Base-by-base conservation (phyloP, 352 stramenopile genomes). In the Globisporangium spinosum region DNA sequence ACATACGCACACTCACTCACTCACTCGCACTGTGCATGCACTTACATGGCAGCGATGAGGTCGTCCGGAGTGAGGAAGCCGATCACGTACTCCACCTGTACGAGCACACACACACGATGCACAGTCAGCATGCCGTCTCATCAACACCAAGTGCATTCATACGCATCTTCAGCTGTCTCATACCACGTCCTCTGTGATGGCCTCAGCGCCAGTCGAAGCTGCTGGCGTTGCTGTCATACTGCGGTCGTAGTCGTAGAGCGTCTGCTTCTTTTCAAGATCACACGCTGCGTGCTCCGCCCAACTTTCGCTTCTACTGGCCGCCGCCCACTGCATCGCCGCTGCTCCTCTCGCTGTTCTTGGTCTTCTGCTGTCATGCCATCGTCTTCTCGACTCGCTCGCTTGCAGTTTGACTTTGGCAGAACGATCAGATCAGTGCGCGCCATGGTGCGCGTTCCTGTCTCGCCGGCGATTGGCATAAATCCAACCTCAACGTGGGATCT, bases 21-120 rank as follows among this genome's bases (percentile, higher is more conserved):
- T 29, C 2, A 29, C 27, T 29, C 27, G 27, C 29, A 32, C 29
- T 32, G 29, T 32, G 7, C 4, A 32, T 32, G 29, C 15, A 73
- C 79, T 56, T 71, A 90, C 78, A 85, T 80, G 57, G 80, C 78
- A 2, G 68, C 72, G 49, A 78, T 55, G 20, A 90, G 70, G 59
- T 91, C 81, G 38, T 69, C 56, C 2, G 81, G 83, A 29, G 79
- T 75, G 43, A 91, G 71, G 56, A 89, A 91, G 1, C 67, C 70
- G 13, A 78, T 82, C 2, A 91, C 75, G 68, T 77, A 72, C 51
- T 86, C 76, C 58, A 85, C 70, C 77, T 85, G 64, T 13, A 32
- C 34, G 15, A 57, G 29, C 29, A 38, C 38, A 27, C 32, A 54
- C 6, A 51, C 20, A 34, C 56, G 9, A 45, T 20, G 12, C 5